Evolutionary conservation across 164 flowering plant species (phyloP), one percentile per base, ranked within the genome.

Genomic region (Vitis vinifera): DNA sequence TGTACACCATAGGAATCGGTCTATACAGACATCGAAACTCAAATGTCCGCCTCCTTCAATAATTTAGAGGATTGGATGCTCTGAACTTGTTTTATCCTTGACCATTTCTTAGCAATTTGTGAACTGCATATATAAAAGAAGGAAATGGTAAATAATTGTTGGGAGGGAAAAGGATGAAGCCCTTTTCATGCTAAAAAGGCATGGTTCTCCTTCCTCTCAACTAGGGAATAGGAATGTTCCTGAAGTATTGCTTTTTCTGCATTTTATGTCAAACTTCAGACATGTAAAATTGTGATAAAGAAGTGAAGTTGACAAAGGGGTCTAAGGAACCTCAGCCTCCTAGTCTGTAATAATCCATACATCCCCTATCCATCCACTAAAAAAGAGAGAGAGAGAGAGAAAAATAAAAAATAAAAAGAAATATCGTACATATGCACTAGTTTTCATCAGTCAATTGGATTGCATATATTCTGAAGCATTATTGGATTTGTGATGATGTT

Each of bases 401-500:
- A 0, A 23, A 0, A 19, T 0, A 23, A 1, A 23, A 1, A 23
- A 23, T 1, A 15, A 0, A 16, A 11, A 9, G 1, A 17, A 8
- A 58, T 23, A 19, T 6, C 5, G 27, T 27, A 4, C 29, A 58
- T 27, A 9, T 59, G 62, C 62, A 29, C 30, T 59, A 15, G 30
- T 37, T 55, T 10, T 55, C 37, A 7, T 16, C 10, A 3, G 5
- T 16, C 23, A 16, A 37, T 66, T 44, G 27, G 10, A 66, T 31
- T 53, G 69, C 51, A 66, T 55, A 53, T 66, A 55, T 66, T 66
- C 69, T 31, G 9, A 16, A 17, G 51, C 31, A 66, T 66, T 55
- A 37, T 66, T 66, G 51, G 51, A 30, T 2, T 29, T 55, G 44
- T 4, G 49, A 66, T 66, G 29, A 30, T 66, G 60, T 66, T 4